Percentiles rank a stretch among this genome's conserved stretches.
Evolutionary conservation across 2,329 filamentous ascomycete genomes (phyloP).

Genomic region (Scortechinia acanthostroma): DNA sequence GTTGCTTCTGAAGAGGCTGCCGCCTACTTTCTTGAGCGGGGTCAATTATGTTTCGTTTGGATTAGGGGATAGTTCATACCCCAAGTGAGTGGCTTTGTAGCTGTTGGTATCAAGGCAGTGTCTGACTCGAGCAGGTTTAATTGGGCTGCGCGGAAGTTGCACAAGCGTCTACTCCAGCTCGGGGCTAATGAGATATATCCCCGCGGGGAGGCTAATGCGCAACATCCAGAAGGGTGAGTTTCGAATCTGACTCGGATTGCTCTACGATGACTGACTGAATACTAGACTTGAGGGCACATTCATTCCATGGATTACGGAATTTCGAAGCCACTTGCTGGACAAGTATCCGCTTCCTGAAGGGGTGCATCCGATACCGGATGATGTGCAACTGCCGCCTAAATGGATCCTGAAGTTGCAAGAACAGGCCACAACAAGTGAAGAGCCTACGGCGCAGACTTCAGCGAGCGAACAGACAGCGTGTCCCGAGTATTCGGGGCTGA

Average conservation of each 20-base stretch:
- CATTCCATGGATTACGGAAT: constrained; percentile 65
- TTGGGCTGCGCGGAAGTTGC: constrained; percentile 82
- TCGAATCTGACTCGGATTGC: neutral
- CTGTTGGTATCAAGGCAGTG: too few species aligned
- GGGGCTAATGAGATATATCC: constrained; percentile 72
- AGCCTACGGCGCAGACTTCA: neutral
- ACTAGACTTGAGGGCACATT: constrained; percentile 70
- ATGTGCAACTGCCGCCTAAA: constrained; percentile 70
- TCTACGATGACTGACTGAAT: neutral
- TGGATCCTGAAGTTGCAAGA: constrained; percentile 47
- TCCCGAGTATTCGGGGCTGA: neutral
- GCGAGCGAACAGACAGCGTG: neutral
- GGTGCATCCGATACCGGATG: constrained; percentile 63
- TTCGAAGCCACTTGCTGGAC: constrained; percentile 61
- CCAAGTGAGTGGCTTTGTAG: constrained; percentile 50
- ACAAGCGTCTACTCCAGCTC: constrained; percentile 76
- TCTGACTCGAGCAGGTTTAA: constrained; percentile 59
- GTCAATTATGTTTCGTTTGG: constrained; percentile 81
- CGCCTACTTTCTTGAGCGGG: constrained; percentile 58
- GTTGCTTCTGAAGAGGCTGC: constrained; percentile 72
- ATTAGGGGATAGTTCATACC: constrained; percentile 88
- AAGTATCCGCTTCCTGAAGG: constrained; percentile 64
- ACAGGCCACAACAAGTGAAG: neutral
- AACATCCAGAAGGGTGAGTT: constrained; percentile 79
- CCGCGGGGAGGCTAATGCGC: constrained; percentile 83